Evolutionary conservation across 2,329 filamentous ascomycete genomes (phyloP), one percentile per base, ranked within the genome.

Genomic region (Pseudogymnoascus sp.): DNA sequence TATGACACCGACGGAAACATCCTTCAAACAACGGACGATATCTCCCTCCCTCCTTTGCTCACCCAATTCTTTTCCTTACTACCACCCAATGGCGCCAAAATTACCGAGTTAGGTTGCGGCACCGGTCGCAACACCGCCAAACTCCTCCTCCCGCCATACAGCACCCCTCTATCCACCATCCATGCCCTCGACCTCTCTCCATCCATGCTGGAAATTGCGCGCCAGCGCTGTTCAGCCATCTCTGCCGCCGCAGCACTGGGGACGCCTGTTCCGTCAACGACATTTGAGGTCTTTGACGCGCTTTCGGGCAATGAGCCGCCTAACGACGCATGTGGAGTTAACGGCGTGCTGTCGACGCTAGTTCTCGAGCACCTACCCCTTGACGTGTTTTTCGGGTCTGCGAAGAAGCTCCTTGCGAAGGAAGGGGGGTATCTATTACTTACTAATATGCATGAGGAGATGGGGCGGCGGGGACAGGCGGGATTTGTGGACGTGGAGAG

Each of bases 361-460:
- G 85, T 88, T 7, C 72, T 87, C 8, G 86, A 88, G 69, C 86
- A 88, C 71, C 74, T 88, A 3, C 80, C 84, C 0, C 68, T 85
- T 0, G 4, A 65, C 0, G 65, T 71, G 0, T 82, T 78, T 68
- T 87, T 88, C 71, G 60, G 66, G 2, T 77, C 78, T 0, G 76
- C 79, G 0, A 67, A 74, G 1, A 65, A 67, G 9, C 71, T 82
- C 0, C 70, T 87, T 13, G 72, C 76, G 4, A 67, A 66, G 2
- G 73, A 74, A 0, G 77, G 77, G 0, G 84, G 80, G 0, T 72
- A 79, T 58, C 72, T 86, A 4, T 73, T 87, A 8, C 68, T 88
- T n/a, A 87, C 84, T 0, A 88, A 87, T 67, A 88, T 88, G 86
- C 86, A 88, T 69, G 72, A 78, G 1, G 81, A 87, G 2, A 87